Evolutionary conservation across 2,329 filamentous ascomycete species (phyloP), one percentile per base, ranked within the genome.

Genomic region (Fusarium sp.): DNA sequence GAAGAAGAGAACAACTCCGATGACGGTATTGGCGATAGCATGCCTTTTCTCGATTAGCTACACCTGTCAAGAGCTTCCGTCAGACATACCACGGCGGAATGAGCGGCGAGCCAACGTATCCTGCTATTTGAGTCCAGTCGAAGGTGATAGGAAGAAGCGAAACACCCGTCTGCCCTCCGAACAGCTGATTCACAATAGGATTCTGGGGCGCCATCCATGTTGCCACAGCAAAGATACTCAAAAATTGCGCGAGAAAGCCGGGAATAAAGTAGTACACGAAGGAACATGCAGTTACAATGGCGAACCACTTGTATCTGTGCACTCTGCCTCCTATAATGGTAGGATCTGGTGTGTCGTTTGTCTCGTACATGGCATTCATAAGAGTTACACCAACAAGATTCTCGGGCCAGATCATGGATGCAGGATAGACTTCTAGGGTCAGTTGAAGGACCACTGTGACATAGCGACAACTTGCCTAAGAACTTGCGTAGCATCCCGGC

Each of bases 401-500:
- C 5, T 85, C 86, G 0, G 92, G 92, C 92, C 92, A 94, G 66
- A 94, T 93, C 90, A 94, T 93, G 15, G 92, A 89, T 1, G 91
- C 90, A 8, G 89, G 89, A 74, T 90, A 90, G 17, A 90, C 87
- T 89, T 62, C 11, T 26, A 22, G 6, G 3, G 47, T 78, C n/a
- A 77, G 73, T 55, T 32, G 42, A 28, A n/a, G 13, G 22, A n/a
- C 3, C 12, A 28, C 10, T 4, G 7, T 22, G 18, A 3, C 8
- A n/a, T 10, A 22, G n/a, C 3, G 13, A 12, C 3, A 39, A 73
- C 85, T 70, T 68, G 89, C 88, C 88, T 22, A 93, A 80, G 76
- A 91, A 92, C 70, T 87, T 88, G 64, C 90, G 86, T 84, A 93
- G 88, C 78, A 92, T 88, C 5, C 91, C 91, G 1, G 91, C 91